These are phyloP conservation scores for Penicillium crustosum DNA, from an alignment of 2,329 filamentous ascomycete species.

Conservation along the genomic window DNA sequence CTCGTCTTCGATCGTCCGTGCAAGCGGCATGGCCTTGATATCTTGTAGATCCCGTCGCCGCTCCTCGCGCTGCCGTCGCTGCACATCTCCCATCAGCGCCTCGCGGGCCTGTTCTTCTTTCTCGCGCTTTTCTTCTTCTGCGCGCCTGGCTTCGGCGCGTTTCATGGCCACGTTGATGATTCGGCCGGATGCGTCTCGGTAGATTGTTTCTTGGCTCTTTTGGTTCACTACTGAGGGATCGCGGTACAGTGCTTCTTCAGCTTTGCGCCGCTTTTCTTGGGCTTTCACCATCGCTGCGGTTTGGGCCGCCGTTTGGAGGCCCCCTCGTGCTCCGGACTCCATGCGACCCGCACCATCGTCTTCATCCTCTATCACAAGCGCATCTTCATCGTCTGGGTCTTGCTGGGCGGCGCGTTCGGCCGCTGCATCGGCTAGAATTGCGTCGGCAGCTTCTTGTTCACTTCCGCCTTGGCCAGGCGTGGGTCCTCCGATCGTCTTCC, in stretches of 20 bases:
- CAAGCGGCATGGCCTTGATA: conserved; percentile 77
- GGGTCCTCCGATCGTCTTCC: conserved; percentile 67
- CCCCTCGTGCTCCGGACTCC: conserved; percentile 84
- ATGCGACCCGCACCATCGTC: conserved; percentile 58
- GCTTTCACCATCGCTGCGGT: conserved; percentile 70
- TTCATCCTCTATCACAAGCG: conserved; percentile 45
- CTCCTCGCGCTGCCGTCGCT: conserved; percentile 65
- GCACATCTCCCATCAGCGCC: conserved; percentile 80
- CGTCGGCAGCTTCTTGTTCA: conserved; percentile 69
- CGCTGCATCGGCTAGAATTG: conserved; percentile 71
- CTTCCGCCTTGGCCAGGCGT: conserved; percentile 10
- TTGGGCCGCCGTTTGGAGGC: conserved; percentile 78
- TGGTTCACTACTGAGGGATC: conserved; percentile 42
- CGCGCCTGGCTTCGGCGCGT: conserved; percentile 78
- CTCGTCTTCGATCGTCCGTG: conserved; percentile 77
- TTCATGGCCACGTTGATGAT: conserved; percentile 92
- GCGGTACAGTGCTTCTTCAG: conserved; percentile 44
- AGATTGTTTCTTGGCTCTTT: conserved; percentile 76
- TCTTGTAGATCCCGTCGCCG: conserved; percentile 71
- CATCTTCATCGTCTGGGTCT: conserved; percentile 48
- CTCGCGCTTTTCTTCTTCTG: conserved; percentile 67
- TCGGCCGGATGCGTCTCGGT: conserved; percentile 91
- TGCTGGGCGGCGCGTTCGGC: conserved; percentile 61
- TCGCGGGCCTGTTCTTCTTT: conserved; percentile 67
- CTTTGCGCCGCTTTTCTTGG: conserved; percentile 57